Conservation (phyloP, 179 eudicot genomes). For the Corrigiola litoralis region DNA sequence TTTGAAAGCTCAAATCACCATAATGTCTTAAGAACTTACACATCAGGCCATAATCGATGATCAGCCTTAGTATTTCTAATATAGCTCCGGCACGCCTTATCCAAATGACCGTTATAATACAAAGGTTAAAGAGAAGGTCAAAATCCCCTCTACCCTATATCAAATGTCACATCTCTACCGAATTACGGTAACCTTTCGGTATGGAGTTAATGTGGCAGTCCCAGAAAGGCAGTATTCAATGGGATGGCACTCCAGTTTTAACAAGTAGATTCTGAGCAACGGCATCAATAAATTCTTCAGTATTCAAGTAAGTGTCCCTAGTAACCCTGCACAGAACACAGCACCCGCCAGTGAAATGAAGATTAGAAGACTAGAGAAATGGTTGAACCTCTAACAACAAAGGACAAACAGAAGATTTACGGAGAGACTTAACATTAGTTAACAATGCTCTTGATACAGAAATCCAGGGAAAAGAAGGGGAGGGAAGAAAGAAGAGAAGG, state of each 20-base stretch:
- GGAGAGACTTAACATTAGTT: too few species aligned
- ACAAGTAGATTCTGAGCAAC: conserved; percentile 61
- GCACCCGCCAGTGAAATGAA: neutral
- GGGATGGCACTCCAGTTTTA: conserved; percentile 35
- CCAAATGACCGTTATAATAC: too few species aligned
- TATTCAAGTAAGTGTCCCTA: conserved; percentile 71
- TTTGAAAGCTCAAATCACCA: too few species aligned
- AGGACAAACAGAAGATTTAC: too few species aligned
- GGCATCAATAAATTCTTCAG: conserved; percentile 87
- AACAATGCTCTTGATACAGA: too few species aligned
- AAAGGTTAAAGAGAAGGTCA: too few species aligned
- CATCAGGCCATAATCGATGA: too few species aligned
- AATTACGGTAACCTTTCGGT: neutral
- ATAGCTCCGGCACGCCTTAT: too few species aligned
- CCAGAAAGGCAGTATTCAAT: neutral
- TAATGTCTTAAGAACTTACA: too few species aligned
- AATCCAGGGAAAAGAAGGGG: too few species aligned
- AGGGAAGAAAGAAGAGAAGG: too few species aligned
- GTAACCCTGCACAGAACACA: conserved; percentile 55
- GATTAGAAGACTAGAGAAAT: neutral
- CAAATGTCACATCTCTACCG: neutral
- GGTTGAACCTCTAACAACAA: neutral
- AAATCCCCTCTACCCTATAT: neutral
- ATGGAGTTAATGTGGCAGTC: neutral
- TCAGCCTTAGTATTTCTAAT: too few species aligned